Evolutionary conservation across 495 filamentous ascomycete genomes (phyloP).

Genomic region (Endocarpon pusillum): DNA sequence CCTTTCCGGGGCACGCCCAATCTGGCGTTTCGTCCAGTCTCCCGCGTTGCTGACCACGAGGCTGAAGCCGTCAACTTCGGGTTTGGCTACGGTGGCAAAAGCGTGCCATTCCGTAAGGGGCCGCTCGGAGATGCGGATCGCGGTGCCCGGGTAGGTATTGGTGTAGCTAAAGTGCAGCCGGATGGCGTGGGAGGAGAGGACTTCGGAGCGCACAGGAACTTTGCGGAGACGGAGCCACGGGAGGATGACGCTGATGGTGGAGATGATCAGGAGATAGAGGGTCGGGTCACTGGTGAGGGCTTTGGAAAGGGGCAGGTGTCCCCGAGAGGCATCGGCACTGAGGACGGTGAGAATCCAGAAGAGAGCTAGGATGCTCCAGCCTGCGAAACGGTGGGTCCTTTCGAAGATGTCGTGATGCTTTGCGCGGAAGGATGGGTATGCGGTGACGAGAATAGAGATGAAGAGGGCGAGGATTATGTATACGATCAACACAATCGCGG

Average conservation of each 20-base stretch:
- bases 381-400: conserved; percentile 45
- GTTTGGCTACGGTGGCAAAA: conserved; percentile 43
- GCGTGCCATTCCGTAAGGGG: conserved; percentile 48
- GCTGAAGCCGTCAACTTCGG: conserved; percentile 32
- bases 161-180: conserved; percentile 49
- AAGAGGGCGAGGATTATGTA: conserved; percentile 13
- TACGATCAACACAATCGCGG: conserved; percentile 6
- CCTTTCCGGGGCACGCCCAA: conserved; percentile 33
- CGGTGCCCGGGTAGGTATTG: conserved; percentile 27
- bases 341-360: conserved; percentile 35
- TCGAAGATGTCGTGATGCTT: conserved; percentile 49
- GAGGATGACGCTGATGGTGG: conserved; percentile 40
- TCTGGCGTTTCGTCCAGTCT: conserved; percentile 46
- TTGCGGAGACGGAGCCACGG: conserved; percentile 52
- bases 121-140: conserved; percentile 33
- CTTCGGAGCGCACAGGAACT: conserved; percentile 38
- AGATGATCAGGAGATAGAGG: conserved; percentile 51
- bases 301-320: conserved; percentile 15
- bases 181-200: conserved; percentile 47
- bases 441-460: conserved; percentile 18
- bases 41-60: conserved; percentile 46
- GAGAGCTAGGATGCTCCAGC: conserved; percentile 42
- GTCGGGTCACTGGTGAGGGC: conserved; percentile 36
- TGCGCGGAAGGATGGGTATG: conserved; percentile 33
- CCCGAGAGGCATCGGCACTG: conserved; percentile 10